phyloP scores from a whole-genome alignment of 1,139 yeast species.

The Neolecta irregularis region DNA sequence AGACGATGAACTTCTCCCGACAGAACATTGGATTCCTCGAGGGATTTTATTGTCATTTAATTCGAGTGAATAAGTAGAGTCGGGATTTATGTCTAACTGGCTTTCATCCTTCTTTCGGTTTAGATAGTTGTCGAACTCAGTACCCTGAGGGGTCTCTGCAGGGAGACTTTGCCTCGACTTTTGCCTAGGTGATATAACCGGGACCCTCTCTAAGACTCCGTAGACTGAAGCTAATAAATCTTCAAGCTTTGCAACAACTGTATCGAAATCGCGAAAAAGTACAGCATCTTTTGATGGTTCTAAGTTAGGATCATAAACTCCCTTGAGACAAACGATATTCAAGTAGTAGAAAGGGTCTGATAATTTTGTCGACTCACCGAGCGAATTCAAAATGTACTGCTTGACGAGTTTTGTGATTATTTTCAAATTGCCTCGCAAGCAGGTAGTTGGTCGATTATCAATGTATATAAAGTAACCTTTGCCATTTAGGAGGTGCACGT shows the following conservation, averaged over 20 bases:
- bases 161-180: too few relatives aligned
- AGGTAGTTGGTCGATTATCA: slow-evolving; percentile 25
- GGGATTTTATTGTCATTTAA: too few relatives aligned
- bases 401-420: slow-evolving; percentile 17
- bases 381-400: slow-evolving; percentile 15
- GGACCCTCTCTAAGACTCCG: too few relatives aligned
- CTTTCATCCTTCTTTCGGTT: too few relatives aligned
- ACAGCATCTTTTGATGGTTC: slow-evolving; percentile 35
- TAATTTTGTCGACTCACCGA: slow-evolving; percentile 11
- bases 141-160: too few relatives aligned
- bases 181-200: too few relatives aligned
- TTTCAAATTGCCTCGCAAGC: slow-evolving; percentile 23
- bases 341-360: slow-evolving; percentile 26
- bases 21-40: too few relatives aligned
- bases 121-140: too few relatives aligned
- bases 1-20: too few relatives aligned
- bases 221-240: slow-evolving; percentile 12
- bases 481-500: slow-evolving; percentile 12
- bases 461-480: slow-evolving; percentile 17
- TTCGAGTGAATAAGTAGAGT: too few relatives aligned
- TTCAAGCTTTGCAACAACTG: slow-evolving; percentile 14
- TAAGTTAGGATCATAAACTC: slow-evolving; percentile 28
- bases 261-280: slow-evolving; percentile 20
- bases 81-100: too few relatives aligned
- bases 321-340: slow-evolving; percentile 17